Percentiles rank a stretch among this genome's conserved stretches.
These are phyloP conservation scores for Corymbia calophylla DNA, from an alignment of 441 rosid species.

Conservation along the genomic window DNA sequence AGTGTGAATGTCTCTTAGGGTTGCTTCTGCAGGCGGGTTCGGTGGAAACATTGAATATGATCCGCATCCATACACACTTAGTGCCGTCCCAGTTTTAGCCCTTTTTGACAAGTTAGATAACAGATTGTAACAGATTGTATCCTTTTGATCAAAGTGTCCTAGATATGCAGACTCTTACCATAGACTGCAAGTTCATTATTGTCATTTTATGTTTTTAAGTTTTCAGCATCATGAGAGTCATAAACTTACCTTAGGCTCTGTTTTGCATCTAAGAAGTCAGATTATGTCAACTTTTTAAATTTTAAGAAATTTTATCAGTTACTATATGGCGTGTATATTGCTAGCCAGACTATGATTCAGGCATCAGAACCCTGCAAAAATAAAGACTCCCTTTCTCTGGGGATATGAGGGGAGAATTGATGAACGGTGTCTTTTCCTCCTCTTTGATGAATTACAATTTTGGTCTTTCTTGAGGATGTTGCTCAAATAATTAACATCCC, in stretches of 20 bases:
- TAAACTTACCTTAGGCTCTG: too few relatives aligned
- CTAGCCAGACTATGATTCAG: constrained; percentile 32
- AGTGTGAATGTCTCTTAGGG: background rate
- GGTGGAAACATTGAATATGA: constrained; percentile 83
- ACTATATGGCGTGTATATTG: background rate
- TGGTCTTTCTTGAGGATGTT: too few relatives aligned
- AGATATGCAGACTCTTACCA: too few relatives aligned
- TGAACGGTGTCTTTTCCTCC: constrained; percentile 33
- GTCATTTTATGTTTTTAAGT: too few relatives aligned
- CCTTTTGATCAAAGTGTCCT: constrained; percentile 3
- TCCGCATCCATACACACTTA: constrained; percentile 77
- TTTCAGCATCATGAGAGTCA: too few relatives aligned
- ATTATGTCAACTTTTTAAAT: too few relatives aligned
- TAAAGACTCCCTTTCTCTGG: constrained; percentile 81
- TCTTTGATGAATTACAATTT: too few relatives aligned
- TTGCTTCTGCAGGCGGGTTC: constrained; percentile 61
- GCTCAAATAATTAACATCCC: too few relatives aligned
- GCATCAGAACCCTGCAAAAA: constrained; percentile 58
- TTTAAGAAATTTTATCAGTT: too few relatives aligned
- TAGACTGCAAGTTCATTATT: too few relatives aligned
- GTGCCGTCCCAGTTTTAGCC: constrained; percentile 78
- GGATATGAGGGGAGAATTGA: constrained; percentile 91
- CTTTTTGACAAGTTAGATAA: constrained; percentile 31
- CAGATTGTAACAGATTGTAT: constrained; percentile 29
- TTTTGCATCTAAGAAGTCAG: too few relatives aligned